Percentiles rank a stretch among this genome's conserved stretches.
These are phyloP conservation scores for Eutypella sp. DNA, from an alignment of 2,329 filamentous ascomycete genomes.

Conservation along the genomic window DNA sequence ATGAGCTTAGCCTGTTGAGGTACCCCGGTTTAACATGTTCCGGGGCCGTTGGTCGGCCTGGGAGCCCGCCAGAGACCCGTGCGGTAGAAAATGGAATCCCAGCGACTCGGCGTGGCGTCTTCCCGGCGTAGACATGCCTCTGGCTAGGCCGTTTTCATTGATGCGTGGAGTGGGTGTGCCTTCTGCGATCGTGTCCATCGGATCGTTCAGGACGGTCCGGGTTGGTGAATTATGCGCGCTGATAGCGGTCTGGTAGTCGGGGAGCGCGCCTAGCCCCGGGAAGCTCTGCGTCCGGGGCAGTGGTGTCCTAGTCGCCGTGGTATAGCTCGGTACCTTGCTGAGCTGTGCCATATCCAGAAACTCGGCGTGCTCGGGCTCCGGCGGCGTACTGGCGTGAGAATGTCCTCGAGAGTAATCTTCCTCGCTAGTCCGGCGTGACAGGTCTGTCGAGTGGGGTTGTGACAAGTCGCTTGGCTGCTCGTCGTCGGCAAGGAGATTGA, in stretches of 20 bases:
- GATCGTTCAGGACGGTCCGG: conserved; percentile 24
- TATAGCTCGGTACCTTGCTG: conserved; percentile 72
- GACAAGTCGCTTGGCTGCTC: conserved; percentile 33
- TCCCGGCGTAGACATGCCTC: conserved; percentile 15
- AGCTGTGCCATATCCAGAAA: conserved; percentile 58
- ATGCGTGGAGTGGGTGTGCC: conserved; percentile 5
- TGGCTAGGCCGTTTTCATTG: conserved; percentile 10
- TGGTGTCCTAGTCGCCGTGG: conserved; percentile 64
- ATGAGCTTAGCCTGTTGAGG: too few species aligned
- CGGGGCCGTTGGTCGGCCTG: conserved; percentile 18
- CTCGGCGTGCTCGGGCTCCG: conserved; percentile 41
- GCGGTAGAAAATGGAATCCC: conserved; percentile 24
- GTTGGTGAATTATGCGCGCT: conserved; percentile 47
- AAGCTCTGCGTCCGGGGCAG: conserved; percentile 46
- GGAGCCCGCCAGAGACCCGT: conserved; percentile 15
- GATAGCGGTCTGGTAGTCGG: conserved; percentile 62
- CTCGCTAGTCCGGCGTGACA: conserved; percentile 51
- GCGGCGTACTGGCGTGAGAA: conserved; percentile 47
- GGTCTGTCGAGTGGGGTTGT: conserved; percentile 38
- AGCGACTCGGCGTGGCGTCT: conserved; percentile 16
- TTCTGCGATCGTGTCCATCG: conserved; percentile 24
- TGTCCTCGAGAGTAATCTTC: conserved; percentile 33
- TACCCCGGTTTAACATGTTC: conserved; percentile 3
- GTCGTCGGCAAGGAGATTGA: conserved; percentile 30
- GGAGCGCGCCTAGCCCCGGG: conserved; percentile 47